Percentiles rank a stretch among this genome's conserved stretches.
These are phyloP conservation scores for Mycena leptocephala DNA, from an alignment of 768 basidiomycete species.

Conservation along the genomic window DNA sequence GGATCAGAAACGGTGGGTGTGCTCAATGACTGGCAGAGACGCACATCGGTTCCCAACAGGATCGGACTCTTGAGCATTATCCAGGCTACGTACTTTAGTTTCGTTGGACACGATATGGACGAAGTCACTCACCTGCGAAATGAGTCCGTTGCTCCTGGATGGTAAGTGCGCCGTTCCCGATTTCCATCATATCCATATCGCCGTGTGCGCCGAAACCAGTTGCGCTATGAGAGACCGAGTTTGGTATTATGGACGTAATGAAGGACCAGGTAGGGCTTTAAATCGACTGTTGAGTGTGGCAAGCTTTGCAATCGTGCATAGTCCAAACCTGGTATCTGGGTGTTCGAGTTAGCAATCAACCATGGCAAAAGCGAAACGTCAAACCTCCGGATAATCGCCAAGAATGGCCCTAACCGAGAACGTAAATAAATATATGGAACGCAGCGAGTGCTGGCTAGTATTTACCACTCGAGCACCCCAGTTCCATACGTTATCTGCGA, in stretches of 20 bases:
- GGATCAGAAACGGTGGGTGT: background rate
- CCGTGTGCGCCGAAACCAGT: constrained; percentile 66
- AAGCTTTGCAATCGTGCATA: background rate
- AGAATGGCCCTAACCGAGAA: constrained; percentile 59
- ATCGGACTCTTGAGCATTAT: constrained; percentile 73
- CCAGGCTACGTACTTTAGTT: constrained; percentile 55
- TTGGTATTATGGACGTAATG: constrained; percentile 62
- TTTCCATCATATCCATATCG: constrained; percentile 76
- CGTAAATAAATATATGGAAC: background rate
- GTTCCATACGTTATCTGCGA: constrained; percentile 64
- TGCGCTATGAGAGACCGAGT: constrained; percentile 59
- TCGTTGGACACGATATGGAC: background rate
- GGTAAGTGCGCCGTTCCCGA: constrained; percentile 65
- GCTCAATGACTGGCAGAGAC: constrained; percentile 19
- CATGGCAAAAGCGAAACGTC: constrained; percentile 8
- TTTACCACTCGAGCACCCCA: constrained; percentile 72
- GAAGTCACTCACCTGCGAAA: constrained; percentile 53
- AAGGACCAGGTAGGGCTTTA: constrained; percentile 64
- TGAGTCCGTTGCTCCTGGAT: constrained; percentile 69
- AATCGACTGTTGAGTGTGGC: background rate
- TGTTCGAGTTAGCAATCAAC: background rate
- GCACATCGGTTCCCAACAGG: constrained; percentile 64
- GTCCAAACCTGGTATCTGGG: constrained; percentile 9
- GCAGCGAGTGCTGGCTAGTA: background rate
- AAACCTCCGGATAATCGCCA: constrained; percentile 69